These are phyloP conservation scores for Geoglossum glabrum DNA, from an alignment of 495 filamentous ascomycete genomes.

Conservation along the genomic window DNA sequence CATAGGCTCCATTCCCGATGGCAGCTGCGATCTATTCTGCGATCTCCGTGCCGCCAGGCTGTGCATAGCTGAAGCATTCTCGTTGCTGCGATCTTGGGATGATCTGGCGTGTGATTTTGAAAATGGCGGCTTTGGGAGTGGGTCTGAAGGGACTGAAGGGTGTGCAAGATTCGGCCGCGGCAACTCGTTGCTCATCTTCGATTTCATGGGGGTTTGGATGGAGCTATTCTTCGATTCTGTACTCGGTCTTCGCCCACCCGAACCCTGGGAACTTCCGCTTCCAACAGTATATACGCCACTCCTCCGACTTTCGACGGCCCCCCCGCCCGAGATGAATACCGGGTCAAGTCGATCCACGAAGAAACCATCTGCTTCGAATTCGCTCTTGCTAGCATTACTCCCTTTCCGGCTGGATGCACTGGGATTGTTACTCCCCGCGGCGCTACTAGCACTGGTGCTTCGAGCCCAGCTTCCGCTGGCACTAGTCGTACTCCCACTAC, in stretches of 20 bases:
- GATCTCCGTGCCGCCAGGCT: constrained; percentile 14
- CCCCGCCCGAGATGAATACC: constrained; percentile 69
- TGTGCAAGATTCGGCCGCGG: background rate
- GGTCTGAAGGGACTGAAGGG: background rate
- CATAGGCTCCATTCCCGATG: constrained; percentile 4
- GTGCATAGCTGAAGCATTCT: constrained; percentile 1
- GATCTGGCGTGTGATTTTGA: background rate
- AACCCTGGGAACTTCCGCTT: constrained; percentile 7
- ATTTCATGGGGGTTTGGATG: background rate
- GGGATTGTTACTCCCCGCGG: constrained; percentile 25
- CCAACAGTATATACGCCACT: background rate
- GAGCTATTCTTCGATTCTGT: constrained; percentile 7
- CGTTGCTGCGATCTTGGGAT: background rate
- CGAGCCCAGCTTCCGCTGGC: constrained; percentile 24
- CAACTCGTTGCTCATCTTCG: background rate
- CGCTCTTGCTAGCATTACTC: constrained; percentile 30
- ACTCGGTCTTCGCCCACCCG: constrained; percentile 9
- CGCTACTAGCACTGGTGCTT: constrained; percentile 19
- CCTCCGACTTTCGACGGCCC: constrained; percentile 13
- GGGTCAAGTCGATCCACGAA: constrained; percentile 64
- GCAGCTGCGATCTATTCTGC: constrained; percentile 12
- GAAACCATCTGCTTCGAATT: constrained; percentile 42
- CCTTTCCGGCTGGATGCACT: constrained; percentile 27
- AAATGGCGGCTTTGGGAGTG: background rate
- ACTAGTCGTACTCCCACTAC: constrained; percentile 34